Percentiles rank a stretch among this genome's conserved stretches.
phyloP scores from a whole-genome alignment of 495 filamentous ascomycete species.

The Collariella sp. region DNA sequence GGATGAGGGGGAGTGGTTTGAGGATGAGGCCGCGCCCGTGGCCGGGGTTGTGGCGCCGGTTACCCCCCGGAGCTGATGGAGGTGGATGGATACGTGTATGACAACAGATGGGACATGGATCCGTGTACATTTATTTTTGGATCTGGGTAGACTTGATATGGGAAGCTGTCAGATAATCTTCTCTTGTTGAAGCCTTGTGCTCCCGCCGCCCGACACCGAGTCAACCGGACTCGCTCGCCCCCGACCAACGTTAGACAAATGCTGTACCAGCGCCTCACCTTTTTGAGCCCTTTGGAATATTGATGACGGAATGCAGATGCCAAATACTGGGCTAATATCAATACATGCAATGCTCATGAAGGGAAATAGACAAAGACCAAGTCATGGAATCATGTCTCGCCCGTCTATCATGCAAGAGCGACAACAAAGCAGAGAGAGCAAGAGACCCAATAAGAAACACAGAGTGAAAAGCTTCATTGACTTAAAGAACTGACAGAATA shows the following conservation, averaged over 20 bases:
- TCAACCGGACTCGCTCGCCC: not conserved
- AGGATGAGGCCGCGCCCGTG: not conserved
- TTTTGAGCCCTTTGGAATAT: not conserved
- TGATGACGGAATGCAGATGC: not conserved
- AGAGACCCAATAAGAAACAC: not conserved
- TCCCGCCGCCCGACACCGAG: not conserved
- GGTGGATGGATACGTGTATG: not conserved
- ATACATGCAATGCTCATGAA: too few relatives aligned
- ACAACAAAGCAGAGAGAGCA: not conserved
- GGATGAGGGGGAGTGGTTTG: constrained; percentile 9
- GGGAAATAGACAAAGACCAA: not conserved
- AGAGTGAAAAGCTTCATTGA: not conserved
- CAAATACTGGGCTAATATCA: too few relatives aligned
- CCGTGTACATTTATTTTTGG: too few relatives aligned
- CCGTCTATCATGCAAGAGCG: not conserved
- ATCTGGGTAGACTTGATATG: not conserved
- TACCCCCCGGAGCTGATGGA: not conserved
- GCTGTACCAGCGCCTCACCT: constrained; percentile 5
- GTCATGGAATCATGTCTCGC: too few relatives aligned
- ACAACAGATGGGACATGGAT: not conserved
- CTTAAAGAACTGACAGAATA: not conserved
- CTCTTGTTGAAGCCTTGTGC: not conserved
- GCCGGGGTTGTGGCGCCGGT: not conserved
- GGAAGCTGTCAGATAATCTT: not conserved
- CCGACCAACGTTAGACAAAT: not conserved